These are phyloP conservation scores for Trichoderma brevicompactum DNA, from an alignment of 2,329 filamentous ascomycete species.

Conservation along the genomic window DNA sequence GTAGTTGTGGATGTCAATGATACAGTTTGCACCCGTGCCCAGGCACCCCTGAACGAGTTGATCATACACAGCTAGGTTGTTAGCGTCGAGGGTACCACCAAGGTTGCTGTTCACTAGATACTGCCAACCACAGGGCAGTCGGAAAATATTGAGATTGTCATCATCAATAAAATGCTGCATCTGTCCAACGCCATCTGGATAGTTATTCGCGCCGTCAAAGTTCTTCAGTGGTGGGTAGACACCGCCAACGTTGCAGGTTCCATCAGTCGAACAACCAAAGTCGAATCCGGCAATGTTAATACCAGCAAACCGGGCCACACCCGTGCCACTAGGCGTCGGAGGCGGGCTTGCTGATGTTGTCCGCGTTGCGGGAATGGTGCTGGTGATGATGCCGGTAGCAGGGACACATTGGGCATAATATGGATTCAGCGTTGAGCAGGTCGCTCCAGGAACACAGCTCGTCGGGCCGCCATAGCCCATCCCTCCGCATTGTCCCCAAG, in stretches of 20 bases:
- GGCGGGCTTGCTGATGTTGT: neutral
- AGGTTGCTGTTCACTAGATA: conserved; percentile 56
- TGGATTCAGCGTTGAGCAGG: conserved; percentile 3
- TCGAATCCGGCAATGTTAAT: conserved; percentile 36
- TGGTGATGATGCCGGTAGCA: conserved; percentile 2
- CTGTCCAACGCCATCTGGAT: conserved; percentile 47
- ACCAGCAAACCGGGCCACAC: neutral
- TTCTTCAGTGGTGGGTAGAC: conserved; percentile 40
- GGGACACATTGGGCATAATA: conserved; percentile 18
- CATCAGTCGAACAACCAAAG: conserved; percentile 50
- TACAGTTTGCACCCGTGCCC: conserved; percentile 56
- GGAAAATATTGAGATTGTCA: conserved; percentile 56
- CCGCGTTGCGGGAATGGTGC: neutral
- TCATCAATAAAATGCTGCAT: conserved; percentile 59
- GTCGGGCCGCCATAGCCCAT: conserved; percentile 11
- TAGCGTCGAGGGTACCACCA: conserved; percentile 51
- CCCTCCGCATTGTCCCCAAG: conserved; percentile 15
- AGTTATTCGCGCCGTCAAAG: conserved; percentile 36
- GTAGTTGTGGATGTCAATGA: conserved; percentile 60
- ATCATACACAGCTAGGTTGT: conserved; percentile 55
- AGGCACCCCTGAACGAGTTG: conserved; percentile 58
- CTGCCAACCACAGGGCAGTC: conserved; percentile 58
- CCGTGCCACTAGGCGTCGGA: neutral
- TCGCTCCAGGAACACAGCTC: conserved; percentile 2
- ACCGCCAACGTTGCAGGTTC: conserved; percentile 33